Conservation (phyloP, 176 grass and related monocot genomes). For the Avena atlantica region DNA sequence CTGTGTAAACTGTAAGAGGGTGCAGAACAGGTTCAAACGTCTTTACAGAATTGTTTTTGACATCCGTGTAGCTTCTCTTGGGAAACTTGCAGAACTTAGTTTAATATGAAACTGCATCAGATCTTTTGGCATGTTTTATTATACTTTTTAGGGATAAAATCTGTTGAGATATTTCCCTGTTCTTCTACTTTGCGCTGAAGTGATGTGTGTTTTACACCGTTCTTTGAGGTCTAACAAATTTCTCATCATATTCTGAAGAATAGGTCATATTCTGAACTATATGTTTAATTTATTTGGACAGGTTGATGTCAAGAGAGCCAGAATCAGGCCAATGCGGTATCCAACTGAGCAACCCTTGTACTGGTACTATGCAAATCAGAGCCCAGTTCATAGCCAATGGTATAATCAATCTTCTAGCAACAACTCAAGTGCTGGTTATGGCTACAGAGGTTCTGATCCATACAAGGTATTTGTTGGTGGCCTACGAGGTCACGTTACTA, state of each 20-base stretch:
- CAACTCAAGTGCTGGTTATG: not conserved
- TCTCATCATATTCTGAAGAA: not conserved
- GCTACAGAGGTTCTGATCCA: not conserved
- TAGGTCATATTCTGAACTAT: not conserved
- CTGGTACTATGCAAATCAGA: not conserved
- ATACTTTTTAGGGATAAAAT: not conserved
- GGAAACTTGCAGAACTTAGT: no score
- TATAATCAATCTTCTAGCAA: slow-evolving; percentile 15
- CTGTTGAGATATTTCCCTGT: not conserved
- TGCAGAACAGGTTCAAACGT: not conserved
- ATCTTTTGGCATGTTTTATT: not conserved
- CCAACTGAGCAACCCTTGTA: not conserved
- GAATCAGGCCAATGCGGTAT: not conserved
- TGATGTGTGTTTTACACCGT: not conserved
- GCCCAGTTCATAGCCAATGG: not conserved
- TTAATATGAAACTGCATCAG: not conserved
- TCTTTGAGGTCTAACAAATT: not conserved
- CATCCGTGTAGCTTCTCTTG: not conserved
- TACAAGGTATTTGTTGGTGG: slow-evolving; percentile 80
- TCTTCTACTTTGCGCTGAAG: not conserved
- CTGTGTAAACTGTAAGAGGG: not conserved
- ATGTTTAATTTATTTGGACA: slow-evolving; percentile 35
- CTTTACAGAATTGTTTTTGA: not conserved
- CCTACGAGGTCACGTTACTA: slow-evolving; percentile 47
- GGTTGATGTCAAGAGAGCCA: slow-evolving; percentile 62